Evolutionary conservation across 1,284 basidiomycete species (phyloP).

Genomic region (Cryptococcus sp.): DNA sequence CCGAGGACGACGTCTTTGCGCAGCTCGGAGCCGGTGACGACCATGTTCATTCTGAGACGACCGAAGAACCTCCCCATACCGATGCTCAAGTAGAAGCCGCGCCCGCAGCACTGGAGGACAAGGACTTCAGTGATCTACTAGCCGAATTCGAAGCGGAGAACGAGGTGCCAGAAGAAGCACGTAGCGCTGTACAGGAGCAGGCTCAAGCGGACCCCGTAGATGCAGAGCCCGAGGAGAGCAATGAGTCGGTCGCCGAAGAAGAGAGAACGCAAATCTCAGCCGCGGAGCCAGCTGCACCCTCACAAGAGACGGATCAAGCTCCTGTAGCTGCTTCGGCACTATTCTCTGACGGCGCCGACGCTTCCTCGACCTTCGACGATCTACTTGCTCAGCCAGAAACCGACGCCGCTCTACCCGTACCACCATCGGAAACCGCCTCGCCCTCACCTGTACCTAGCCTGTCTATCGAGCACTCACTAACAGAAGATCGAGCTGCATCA

Average conservation of each 20-base stretch:
- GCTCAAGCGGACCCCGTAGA: background rate
- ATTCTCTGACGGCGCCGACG: constrained; percentile 12
- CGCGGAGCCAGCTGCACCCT: background rate
- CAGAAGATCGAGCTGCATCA: constrained; percentile 3
- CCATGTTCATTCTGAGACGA: background rate
- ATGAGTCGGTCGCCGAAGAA: too few relatives aligned
- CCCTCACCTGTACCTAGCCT: constrained; percentile 18
- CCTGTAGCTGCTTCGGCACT: constrained; percentile 8
- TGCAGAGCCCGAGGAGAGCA: too few relatives aligned
- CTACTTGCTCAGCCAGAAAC: constrained; percentile 8
- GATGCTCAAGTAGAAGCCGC: background rate
- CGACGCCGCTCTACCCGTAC: background rate
- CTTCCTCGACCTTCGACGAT: constrained; percentile 11
- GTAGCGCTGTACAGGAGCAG: background rate
- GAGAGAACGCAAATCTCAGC: background rate
- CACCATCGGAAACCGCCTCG: constrained; percentile 7
- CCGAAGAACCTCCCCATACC: background rate
- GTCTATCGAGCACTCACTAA: constrained; percentile 21
- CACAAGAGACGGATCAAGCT: background rate
- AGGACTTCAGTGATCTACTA: constrained; percentile 30
- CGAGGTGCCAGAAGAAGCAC: background rate
- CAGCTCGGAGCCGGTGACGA: constrained; percentile 3
- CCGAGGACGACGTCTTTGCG: constrained; percentile 7
- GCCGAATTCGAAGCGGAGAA: constrained; percentile 32
- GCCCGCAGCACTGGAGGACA: constrained; percentile 3